Base-by-base conservation (phyloP, 2,329 filamentous ascomycete genomes). In the Colletotrichum scovillei region DNA sequence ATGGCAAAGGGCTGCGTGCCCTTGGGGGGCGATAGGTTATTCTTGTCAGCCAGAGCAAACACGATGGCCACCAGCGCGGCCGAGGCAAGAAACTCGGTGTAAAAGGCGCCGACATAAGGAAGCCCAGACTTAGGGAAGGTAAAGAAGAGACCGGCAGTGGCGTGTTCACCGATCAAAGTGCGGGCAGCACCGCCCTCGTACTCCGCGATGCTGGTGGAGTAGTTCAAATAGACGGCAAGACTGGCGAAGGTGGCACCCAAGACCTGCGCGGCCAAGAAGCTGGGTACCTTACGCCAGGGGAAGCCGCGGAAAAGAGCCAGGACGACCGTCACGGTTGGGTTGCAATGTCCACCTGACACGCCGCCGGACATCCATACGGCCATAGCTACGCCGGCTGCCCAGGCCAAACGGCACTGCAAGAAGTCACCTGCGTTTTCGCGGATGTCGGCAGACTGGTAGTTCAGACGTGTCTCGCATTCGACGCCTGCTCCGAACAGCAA, bases 1-100 rank as follows among this genome's bases (percentile, higher is more conserved):
- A 84, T 73, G 0, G 84, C 76, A 35, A 83, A 77, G 3, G 82
- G 80, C 57, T 82, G 81, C 76, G 82, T 83, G 6, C 82, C 82
- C 3, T 80, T 80, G 0, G 80, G 82, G 0, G 81, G 82, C 0
- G 82, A 79, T n/a, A 82, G 80, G 42, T 84, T 84, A 53, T 80
- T 79, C 52, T 82, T 81, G 60, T 84, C 82, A 3, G 81, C 81
- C 0, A 83, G 74, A 0, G 82, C 81, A 5, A 84, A 79, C 0
- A 84, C 81, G 1, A 79, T 80, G 19, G 83, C 79, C 76, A 80
- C 80, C 78, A 84, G 79, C 26, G 82, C 76, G 1, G 81, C 81
- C 0, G 80, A 78, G 0, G 79, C 81, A 1, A 83, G 78, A 1
- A 82, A 77, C 73, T 84, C 81, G 32, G 80, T 81, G 70, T 81